These are phyloP conservation scores for Aspergillus arachidicola DNA, from an alignment of 2,329 filamentous ascomycete species.

Conservation along the genomic window DNA sequence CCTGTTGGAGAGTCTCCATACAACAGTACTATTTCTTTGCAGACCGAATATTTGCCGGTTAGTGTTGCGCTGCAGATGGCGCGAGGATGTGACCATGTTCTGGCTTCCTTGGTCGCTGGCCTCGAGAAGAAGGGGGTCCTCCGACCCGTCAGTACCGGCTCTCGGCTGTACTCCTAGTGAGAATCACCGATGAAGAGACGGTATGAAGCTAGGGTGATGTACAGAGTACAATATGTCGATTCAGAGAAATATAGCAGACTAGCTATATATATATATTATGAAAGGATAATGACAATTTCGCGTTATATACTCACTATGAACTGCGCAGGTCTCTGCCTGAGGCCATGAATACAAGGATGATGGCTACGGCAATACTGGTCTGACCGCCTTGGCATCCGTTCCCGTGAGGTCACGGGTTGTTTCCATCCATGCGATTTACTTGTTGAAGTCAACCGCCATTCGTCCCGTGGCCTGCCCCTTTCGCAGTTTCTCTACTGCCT, in stretches of 20 bases:
- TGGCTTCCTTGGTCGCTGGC: constrained; percentile 32
- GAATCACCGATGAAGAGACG: no score
- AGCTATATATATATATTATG: no score
- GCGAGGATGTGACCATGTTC: constrained; percentile 36
- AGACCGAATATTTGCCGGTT: constrained; percentile 37
- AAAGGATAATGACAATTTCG: neutral
- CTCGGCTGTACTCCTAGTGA: constrained; percentile 16
- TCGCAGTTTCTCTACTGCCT: constrained; percentile 54
- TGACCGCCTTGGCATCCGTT: neutral
- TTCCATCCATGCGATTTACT: neutral
- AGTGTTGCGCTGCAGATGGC: constrained; percentile 33
- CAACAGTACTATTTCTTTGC: constrained; percentile 26
- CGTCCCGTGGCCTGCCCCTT: constrained; percentile 55
- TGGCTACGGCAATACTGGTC: neutral
- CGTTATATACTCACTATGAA: neutral
- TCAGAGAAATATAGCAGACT: no score
- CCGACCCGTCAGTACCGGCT: constrained; percentile 26
- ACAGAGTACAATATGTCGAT: no score
- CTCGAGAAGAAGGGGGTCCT: constrained; percentile 30
- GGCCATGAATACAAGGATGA: neutral
- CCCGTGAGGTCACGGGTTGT: neutral
- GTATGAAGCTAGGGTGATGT: no score
- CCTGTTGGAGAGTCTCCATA: constrained; percentile 29
- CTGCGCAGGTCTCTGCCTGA: neutral
- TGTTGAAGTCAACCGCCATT: constrained; percentile 58